Conservation (phyloP, 768 basidiomycete genomes). For the Mycena vitilis region DNA sequence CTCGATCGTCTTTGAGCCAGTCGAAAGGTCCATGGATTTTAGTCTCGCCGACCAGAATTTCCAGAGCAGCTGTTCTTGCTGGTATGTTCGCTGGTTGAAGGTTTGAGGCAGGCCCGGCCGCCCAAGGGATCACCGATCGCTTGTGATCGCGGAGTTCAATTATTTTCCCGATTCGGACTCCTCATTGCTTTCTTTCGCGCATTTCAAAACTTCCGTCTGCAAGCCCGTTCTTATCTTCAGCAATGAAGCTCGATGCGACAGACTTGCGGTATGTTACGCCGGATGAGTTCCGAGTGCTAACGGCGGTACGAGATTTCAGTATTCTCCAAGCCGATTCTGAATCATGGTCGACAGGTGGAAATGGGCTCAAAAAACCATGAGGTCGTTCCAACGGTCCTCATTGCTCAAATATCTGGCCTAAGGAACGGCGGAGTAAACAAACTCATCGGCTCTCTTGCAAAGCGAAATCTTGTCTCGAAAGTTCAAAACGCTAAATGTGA, state of each 20-base stretch:
- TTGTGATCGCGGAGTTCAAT: slow-evolving; percentile 1
- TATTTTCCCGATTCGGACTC: not conserved
- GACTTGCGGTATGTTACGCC: slow-evolving; percentile 92
- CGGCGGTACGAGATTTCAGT: slow-evolving; percentile 68
- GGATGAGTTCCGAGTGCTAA: slow-evolving; percentile 96
- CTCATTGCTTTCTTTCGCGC: not conserved
- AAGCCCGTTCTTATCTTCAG: not conserved
- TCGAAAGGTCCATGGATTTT: slow-evolving; percentile 11
- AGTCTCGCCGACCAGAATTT: no score
- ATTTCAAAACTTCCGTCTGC: not conserved
- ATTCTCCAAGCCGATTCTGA: slow-evolving; percentile 17
- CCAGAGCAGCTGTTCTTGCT: no score
- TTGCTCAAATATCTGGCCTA: slow-evolving; percentile 93
- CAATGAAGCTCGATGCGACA: slow-evolving; percentile 94
- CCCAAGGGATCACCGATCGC: no score
- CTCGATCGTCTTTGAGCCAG: slow-evolving; percentile 32
- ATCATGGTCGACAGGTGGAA: slow-evolving; percentile 73
- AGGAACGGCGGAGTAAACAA: slow-evolving; percentile 95
- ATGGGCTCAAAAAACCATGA: slow-evolving; percentile 99
- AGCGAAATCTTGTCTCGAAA: slow-evolving; percentile 88
- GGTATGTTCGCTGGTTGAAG: no score
- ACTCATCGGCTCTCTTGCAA: slow-evolving; percentile 88
- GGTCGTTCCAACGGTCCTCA: slow-evolving; percentile 88
- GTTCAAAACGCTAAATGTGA: slow-evolving; percentile 95
- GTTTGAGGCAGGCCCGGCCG: no score